Conservation (phyloP, 495 filamentous ascomycete genomes). For the Viridothelium virens region DNA sequence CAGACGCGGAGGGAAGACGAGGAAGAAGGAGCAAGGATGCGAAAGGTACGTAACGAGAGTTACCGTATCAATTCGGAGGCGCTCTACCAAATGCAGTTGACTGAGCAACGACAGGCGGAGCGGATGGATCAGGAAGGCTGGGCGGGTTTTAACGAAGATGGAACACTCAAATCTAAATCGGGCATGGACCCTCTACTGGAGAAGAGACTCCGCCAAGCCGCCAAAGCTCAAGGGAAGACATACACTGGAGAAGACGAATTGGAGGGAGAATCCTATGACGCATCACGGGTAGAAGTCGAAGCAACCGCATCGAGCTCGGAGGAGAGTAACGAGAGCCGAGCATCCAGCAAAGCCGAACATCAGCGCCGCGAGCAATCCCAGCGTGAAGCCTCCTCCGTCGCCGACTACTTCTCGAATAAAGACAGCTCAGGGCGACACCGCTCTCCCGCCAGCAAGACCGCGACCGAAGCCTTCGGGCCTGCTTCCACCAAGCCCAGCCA, state of each 20-base stretch:
- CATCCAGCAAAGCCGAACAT: not conserved
- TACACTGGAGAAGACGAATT: not conserved
- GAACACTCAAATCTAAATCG: not conserved
- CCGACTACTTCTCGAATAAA: not conserved
- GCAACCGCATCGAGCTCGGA: not conserved
- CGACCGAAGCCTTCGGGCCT: not conserved
- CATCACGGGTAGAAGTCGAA: not conserved
- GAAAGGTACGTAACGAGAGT: not conserved
- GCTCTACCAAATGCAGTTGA: not conserved
- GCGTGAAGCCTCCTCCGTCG: not conserved
- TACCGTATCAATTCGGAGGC: not conserved
- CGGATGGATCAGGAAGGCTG: conserved; percentile 1
- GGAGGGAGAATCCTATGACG: not conserved
- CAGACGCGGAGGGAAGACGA: not conserved
- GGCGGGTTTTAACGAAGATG: conserved; percentile 6
- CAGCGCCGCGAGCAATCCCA: not conserved
- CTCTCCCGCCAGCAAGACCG: not conserved
- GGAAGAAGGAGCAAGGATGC: not conserved
- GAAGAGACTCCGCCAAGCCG: not conserved
- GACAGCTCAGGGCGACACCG: not conserved
- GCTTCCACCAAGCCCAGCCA: not conserved
- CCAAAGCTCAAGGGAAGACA: not conserved
- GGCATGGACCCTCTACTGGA: not conserved
- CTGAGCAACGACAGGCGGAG: conserved; percentile 7
- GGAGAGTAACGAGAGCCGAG: not conserved